Percentiles rank a stretch among this genome's conserved stretches.
Evolutionary conservation across 2,329 filamentous ascomycete species (phyloP).

Genomic region (Neonectria coccinea): DNA sequence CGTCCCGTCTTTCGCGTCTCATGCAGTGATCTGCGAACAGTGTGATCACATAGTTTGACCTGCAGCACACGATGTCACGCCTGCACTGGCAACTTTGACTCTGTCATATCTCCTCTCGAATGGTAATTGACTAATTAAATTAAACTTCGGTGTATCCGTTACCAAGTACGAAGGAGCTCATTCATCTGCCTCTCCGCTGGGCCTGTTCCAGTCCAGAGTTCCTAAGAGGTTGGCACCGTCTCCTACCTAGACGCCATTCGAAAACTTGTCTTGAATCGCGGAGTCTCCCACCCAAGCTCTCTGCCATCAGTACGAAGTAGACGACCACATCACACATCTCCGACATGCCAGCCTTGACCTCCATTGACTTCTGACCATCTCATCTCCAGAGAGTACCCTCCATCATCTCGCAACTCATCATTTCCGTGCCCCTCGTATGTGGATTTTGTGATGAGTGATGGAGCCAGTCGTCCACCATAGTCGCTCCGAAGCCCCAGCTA

Average conservation of each 20-base stretch:
- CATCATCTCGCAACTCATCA: slow-evolving; percentile 28
- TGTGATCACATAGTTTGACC: slow-evolving; percentile 27
- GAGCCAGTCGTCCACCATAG: slow-evolving; percentile 22
- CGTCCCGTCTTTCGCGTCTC: slow-evolving; percentile 1
- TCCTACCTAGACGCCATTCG: slow-evolving; percentile 29
- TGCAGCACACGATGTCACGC: slow-evolving; percentile 18
- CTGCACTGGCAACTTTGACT: slow-evolving; percentile 14
- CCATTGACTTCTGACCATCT: slow-evolving; percentile 12
- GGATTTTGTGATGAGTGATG: slow-evolving; percentile 19
- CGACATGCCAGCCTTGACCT: slow-evolving; percentile 19
- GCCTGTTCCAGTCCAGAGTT: slow-evolving; percentile 11
- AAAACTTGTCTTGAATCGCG: slow-evolving; percentile 20
- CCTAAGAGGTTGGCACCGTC: slow-evolving; percentile 6
- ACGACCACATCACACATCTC: slow-evolving; percentile 17
- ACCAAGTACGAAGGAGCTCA: slow-evolving; percentile 6
- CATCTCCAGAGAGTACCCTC: slow-evolving; percentile 30
- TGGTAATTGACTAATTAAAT: slow-evolving; percentile 4
- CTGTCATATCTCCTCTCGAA: slow-evolving; percentile 13
- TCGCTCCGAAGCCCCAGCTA: slow-evolving; percentile 30
- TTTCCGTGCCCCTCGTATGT: slow-evolving; percentile 30
- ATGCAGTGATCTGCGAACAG: slow-evolving; percentile 31
- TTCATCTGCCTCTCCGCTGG: slow-evolving; percentile 10
- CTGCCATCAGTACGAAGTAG: slow-evolving; percentile 12
- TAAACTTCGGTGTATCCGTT: slow-evolving; percentile 1
- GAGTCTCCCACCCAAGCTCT: slow-evolving; percentile 21